Evolutionary conservation across 345 rosid genomes (phyloP).

Genomic region (Eucalyptus guilfoylei): DNA sequence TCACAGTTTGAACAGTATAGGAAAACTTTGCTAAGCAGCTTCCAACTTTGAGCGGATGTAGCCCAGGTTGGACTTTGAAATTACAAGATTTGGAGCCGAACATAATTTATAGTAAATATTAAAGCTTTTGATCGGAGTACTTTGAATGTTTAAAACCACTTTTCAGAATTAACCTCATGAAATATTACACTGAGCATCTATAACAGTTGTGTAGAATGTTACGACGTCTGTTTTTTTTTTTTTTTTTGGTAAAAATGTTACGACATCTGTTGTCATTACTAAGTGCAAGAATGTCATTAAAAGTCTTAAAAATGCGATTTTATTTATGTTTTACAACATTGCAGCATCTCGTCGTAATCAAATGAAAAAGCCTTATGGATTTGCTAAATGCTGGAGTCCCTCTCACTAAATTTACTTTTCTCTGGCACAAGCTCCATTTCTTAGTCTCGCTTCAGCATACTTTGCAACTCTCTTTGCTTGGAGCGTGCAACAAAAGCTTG

Average conservation of each 20-base stretch:
- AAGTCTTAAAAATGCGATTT: background rate
- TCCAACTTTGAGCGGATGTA: background rate
- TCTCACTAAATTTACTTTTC: background rate
- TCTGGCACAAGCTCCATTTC: background rate
- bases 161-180: background rate
- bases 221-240: too few relatives aligned
- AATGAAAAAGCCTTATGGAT: background rate
- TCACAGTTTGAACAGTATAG: background rate
- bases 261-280: accelerated
- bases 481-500: too few relatives aligned
- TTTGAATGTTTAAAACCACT: background rate
- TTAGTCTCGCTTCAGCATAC: background rate
- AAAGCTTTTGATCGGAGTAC: too few relatives aligned
- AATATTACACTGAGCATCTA: too few relatives aligned
- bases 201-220: accelerated
- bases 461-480: background rate
- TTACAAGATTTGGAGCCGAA: too few relatives aligned
- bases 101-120: too few relatives aligned
- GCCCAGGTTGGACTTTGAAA: too few relatives aligned
- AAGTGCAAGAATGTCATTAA: background rate
- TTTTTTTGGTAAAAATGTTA: too few relatives aligned
- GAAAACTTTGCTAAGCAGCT: background rate
- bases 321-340: accelerated
- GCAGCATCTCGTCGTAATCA: background rate
- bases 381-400: background rate